Base-by-base conservation (phyloP, 2,329 filamentous ascomycete genomes). In the Nigrospora osmanthi region DNA sequence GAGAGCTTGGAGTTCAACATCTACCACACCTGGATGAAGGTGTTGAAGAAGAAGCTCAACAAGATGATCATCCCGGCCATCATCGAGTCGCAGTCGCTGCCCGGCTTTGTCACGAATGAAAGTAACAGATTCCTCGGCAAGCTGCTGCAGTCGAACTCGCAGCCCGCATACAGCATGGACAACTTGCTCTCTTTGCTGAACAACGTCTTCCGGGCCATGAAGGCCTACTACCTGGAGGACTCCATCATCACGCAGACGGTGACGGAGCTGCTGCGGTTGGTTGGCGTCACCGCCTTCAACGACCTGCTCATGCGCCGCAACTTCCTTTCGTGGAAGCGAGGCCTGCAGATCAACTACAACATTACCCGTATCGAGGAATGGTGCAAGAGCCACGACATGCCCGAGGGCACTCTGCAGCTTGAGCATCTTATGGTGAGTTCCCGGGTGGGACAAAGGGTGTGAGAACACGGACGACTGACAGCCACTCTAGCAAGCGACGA, bases 21-120 rank as follows among this genome's bases (percentile, higher is more conserved):
- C 58, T 98, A 98, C 69, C 93, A 98, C 70, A 98, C 93, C 23
- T 98, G 93, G 93, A 98, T 98, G 93, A 98, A 98, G 76, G 88
- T 96, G 46, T 73, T 98, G 60, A 98, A 98, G 80, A 96, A 96
- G 81, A 95, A 95, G 72, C 78, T 98, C 52, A 89, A 94, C 59
- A 97, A 97, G 79, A 98, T 98, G 93, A 94, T 98, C 60, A 95
- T 98, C 43, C 93, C 93, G 1, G 93, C 93, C 45, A 98, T 98
- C 64, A 98, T 98, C 60, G 93, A 98, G 67, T 97, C 91, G 40
- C 93, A 98, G 67, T 97, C 93, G 19, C 81, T 98, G 50, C 93
- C 93, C 42, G 93, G 93, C 55, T 98, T 98, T 66, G 93, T 98
- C 54, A 98, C 93, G 48, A 98, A 94, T 66, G 93, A 98, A 73